These are phyloP conservation scores for Cubamyces sp. DNA, from an alignment of 768 basidiomycete species.

Conservation along the genomic window DNA sequence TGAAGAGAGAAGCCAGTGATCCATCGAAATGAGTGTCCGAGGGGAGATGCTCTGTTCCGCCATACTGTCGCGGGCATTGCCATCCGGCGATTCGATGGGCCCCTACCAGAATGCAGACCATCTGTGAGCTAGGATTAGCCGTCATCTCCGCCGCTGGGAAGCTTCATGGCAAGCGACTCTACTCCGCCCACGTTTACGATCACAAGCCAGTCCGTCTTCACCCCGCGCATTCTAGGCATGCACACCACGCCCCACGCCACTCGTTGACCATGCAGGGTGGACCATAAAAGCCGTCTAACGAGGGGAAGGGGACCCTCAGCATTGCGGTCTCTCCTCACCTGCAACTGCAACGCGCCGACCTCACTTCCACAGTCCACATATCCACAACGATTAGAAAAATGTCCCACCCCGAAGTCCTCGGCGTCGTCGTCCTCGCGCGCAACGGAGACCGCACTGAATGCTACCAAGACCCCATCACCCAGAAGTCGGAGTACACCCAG, in stretches of 20 bases:
- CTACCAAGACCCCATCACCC: constrained; percentile 73
- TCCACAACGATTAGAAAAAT: constrained; percentile 26
- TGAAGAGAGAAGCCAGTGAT: too few relatives aligned
- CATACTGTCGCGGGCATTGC: not conserved
- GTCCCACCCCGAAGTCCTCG: constrained; percentile 61
- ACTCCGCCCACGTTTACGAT: constrained; percentile 10
- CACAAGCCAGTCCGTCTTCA: not conserved
- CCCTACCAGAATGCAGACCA: not conserved
- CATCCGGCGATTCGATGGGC: not conserved
- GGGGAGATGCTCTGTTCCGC: not conserved
- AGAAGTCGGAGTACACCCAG: constrained; percentile 62
- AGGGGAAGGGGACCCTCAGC: constrained; percentile 17
- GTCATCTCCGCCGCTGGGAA: constrained; percentile 22
- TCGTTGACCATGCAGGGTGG: not conserved
- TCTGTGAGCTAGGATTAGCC: not conserved
- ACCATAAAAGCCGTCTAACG: not conserved
- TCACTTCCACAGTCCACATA: not conserved
- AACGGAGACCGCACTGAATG: constrained; percentile 76
- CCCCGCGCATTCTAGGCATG: constrained; percentile 14
- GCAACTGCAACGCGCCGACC: constrained; percentile 11
- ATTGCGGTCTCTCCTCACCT: constrained; percentile 24
- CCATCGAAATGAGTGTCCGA: too few relatives aligned
- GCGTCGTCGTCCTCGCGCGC: constrained; percentile 77
- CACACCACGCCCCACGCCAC: constrained; percentile 8
- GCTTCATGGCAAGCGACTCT: not conserved